phyloP scores from a whole-genome alignment of 2,329 filamentous ascomycete species.

The Aureobasidium sp. region DNA sequence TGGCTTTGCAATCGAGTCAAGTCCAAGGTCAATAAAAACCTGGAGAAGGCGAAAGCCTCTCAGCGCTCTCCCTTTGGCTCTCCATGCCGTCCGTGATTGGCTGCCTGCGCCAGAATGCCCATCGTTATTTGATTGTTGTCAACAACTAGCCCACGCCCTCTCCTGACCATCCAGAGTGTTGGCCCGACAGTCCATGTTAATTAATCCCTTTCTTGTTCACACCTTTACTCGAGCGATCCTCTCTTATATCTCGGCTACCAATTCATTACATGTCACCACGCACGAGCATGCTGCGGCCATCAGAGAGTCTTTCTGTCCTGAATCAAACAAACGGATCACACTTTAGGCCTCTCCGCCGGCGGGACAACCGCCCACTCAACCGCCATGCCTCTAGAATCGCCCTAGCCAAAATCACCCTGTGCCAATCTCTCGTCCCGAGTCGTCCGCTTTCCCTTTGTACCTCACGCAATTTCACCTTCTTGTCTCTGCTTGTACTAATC shows the following conservation, averaged over 20 bases:
- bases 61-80: background rate
- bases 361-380: constrained; percentile 8
- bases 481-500: background rate
- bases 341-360: constrained; percentile 10
- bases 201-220: constrained; percentile 2
- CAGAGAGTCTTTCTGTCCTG: background rate
- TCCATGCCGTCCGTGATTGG: background rate
- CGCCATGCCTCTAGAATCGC: constrained; percentile 2
- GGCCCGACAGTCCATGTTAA: background rate
- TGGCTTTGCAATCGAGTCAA: constrained; percentile 6
- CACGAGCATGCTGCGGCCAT: background rate
- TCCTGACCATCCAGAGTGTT: background rate
- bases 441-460: background rate
- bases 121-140: constrained; percentile 12
- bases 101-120: background rate
- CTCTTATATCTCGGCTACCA: background rate
- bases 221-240: background rate
- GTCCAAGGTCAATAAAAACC: constrained; percentile 1
- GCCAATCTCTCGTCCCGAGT: background rate
- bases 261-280: background rate
- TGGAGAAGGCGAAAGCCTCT: background rate
- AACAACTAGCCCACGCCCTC: constrained; percentile 7
- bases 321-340: background rate
- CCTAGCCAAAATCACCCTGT: constrained; percentile 3
- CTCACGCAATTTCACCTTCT: background rate